Evolutionary conservation across 2,329 filamentous ascomycete genomes (phyloP).

Genomic region (Akanthomyces uredinophilus): DNA sequence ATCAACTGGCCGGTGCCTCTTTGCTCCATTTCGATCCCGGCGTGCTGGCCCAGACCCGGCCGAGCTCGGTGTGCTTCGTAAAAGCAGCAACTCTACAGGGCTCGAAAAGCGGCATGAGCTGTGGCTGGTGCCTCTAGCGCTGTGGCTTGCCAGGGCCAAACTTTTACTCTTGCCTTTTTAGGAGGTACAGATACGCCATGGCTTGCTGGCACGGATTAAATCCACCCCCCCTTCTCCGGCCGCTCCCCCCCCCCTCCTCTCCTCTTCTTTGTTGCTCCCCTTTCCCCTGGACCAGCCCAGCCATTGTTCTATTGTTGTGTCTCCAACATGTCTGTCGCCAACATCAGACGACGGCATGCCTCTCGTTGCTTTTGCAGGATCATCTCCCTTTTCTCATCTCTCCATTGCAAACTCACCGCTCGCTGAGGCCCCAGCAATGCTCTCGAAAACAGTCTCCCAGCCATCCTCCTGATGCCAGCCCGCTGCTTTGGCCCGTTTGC

Average conservation of each 20-base stretch:
- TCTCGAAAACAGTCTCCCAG: not conserved
- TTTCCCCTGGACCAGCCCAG: not conserved
- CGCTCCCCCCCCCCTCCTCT: not conserved
- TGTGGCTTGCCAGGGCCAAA: conserved; percentile 11
- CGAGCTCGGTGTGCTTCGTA: not conserved
- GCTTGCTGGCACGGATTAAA: not conserved
- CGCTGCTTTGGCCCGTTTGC: not conserved
- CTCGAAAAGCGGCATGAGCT: conserved; percentile 9
- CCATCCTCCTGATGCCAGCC: not conserved
- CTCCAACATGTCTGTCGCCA: not conserved
- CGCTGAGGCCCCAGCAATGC: not conserved
- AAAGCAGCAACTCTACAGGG: conserved; percentile 9
- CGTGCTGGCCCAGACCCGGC: not conserved
- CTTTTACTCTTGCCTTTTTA: conserved; percentile 10
- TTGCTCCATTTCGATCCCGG: not conserved
- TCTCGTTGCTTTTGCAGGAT: not conserved
- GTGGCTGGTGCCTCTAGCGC: conserved; percentile 12
- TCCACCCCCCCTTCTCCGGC: not conserved
- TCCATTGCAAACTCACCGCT: not conserved
- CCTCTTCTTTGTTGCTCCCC: not conserved
- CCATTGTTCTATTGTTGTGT: conserved; percentile 1
- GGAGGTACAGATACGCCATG: conserved; percentile 4
- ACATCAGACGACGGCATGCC: not conserved
- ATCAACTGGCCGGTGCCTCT: not conserved
- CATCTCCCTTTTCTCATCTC: not conserved